phyloP scores from a whole-genome alignment of 306 rosid species.

The Acacia melanoxylon region DNA sequence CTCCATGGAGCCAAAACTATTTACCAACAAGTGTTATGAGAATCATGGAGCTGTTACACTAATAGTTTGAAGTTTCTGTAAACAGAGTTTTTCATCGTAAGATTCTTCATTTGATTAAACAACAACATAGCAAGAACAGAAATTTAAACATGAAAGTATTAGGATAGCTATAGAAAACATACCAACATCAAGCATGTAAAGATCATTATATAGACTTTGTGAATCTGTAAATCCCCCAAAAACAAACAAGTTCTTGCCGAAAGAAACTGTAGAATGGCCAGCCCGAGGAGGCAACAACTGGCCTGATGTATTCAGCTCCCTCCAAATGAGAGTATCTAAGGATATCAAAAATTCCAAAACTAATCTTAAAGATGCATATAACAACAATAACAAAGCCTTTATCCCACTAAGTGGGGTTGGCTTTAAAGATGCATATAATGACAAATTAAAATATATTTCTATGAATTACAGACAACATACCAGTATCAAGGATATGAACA shows the following conservation, averaged over 20 bases:
- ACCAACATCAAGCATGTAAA: slow-evolving; percentile 86
- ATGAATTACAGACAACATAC: slow-evolving; percentile 33
- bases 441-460: neutral
- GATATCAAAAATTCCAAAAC: slow-evolving; percentile 34
- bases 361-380: slow-evolving; percentile 15
- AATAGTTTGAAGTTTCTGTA: neutral
- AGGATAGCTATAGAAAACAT: slow-evolving; percentile 39
- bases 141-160: neutral
- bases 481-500: slow-evolving; percentile 95
- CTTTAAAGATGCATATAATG: neutral
- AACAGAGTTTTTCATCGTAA: neutral
- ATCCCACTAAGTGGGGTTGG: too few relatives aligned
- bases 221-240: slow-evolving; percentile 98
- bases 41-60: slow-evolving; percentile 24
- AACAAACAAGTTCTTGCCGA: slow-evolving; percentile 85
- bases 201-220: slow-evolving; percentile 87
- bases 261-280: slow-evolving; percentile 89
- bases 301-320: slow-evolving; percentile 82
- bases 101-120: slow-evolving; percentile 17
- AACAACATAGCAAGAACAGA: slow-evolving; percentile 3
- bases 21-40: neutral
- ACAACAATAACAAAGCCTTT: too few relatives aligned
- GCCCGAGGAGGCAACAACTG: slow-evolving; percentile 87
- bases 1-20: slow-evolving; percentile 16
- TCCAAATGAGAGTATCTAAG: slow-evolving; percentile 89